phyloP scores from a whole-genome alignment of 2,329 filamentous ascomycete species.

The Aureobasidium sp. region DNA sequence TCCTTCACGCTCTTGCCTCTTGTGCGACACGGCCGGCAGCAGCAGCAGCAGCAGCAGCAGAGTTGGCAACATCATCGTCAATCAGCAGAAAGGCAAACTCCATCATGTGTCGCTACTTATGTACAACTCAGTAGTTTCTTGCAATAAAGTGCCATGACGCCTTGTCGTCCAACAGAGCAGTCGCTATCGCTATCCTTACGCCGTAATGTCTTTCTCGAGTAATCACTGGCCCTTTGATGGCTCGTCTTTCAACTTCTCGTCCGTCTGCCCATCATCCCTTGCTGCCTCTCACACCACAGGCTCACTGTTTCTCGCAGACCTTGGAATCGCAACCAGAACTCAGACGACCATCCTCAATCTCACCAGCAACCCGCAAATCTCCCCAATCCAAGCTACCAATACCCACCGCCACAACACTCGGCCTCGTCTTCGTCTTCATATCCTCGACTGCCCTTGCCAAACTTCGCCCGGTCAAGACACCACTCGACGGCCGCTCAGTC shows the following conservation, averaged over 20 bases:
- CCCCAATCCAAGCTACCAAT: not conserved
- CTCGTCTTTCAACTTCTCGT: not conserved
- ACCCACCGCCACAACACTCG: not conserved
- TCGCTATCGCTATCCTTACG: not conserved
- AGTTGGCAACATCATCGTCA: not conserved
- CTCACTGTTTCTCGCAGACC: not conserved
- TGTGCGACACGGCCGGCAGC: not conserved
- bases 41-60: not conserved
- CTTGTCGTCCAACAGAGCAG: not conserved
- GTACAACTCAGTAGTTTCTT: not conserved
- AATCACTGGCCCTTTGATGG: not conserved
- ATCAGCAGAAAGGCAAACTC: slow-evolving; percentile 2
- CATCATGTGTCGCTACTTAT: not conserved
- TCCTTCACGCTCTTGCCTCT: not conserved
- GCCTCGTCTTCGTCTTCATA: not conserved
- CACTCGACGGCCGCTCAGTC: not conserved
- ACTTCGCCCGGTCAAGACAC: not conserved
- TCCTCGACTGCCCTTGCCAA: not conserved
- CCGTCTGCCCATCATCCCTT: not conserved
- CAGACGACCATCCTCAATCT: not conserved
- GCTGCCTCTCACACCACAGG: not conserved
- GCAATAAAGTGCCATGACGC: not conserved
- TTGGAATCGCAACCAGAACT: not conserved
- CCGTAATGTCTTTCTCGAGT: not conserved
- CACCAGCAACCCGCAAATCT: not conserved